These are phyloP conservation scores for Pittosporum tobira DNA, from an alignment of 129 eudicot genomes.

Conservation along the genomic window DNA sequence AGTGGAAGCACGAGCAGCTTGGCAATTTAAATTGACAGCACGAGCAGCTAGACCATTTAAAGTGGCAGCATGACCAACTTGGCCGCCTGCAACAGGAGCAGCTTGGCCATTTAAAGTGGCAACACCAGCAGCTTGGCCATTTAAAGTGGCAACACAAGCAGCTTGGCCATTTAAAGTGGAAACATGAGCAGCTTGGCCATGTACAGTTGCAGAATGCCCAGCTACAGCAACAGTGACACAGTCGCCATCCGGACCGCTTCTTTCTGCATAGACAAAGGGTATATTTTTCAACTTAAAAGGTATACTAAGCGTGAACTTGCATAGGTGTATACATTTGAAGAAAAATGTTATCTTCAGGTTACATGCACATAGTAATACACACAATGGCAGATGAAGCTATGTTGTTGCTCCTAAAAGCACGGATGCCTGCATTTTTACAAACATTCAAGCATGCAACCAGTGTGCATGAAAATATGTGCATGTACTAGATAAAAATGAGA, in stretches of 20 bases:
- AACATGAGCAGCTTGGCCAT: conserved; percentile 6
- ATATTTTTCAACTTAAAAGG: neutral
- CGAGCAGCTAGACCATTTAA: neutral
- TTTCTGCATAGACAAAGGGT: conserved; percentile 8
- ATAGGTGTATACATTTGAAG: neutral
- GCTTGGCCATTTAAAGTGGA: neutral
- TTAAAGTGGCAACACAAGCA: neutral
- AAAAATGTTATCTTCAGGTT: neutral
- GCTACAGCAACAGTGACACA: conserved; percentile 4
- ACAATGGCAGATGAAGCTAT: neutral
- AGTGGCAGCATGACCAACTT: neutral
- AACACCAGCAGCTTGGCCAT: neutral
- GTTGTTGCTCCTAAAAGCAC: neutral
- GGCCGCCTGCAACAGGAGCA: conserved; percentile 6
- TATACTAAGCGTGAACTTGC: neutral
- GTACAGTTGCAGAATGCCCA: neutral
- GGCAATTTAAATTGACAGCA: conserved; percentile 1
- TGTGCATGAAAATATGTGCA: neutral
- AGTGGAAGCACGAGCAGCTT: conserved; percentile 6
- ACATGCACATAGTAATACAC: neutral
- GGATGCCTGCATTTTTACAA: neutral
- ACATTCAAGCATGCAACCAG: neutral
- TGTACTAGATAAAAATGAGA: no score
- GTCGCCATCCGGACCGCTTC: conserved; percentile 9
- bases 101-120: neutral